Evolutionary conservation across 106 monocot genomes (phyloP), one percentile per base, ranked within the genome.

Genomic region (Narthecium ossifragum): DNA sequence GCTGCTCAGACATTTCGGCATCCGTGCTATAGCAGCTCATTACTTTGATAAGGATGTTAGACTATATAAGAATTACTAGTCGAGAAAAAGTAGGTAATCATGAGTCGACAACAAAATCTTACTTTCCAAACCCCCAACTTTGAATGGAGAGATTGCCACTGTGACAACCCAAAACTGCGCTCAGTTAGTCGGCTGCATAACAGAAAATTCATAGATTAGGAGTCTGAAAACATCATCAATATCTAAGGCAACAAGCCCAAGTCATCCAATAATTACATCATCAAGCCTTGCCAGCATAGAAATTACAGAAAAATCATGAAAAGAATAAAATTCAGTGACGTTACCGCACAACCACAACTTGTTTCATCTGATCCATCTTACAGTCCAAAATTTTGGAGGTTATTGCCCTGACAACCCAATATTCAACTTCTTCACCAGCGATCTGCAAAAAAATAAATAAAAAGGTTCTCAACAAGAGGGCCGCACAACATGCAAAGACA

Each of bases 281-380:
- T n/a, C n/a, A n/a, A n/a, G n/a, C n/a, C n/a, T n/a, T n/a, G n/a
- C n/a, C n/a, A n/a, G n/a, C n/a, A n/a, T n/a, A n/a, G n/a, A n/a
- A n/a, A n/a, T n/a, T n/a, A n/a, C n/a, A n/a, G n/a, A n/a, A n/a
- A n/a, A n/a, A n/a, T 37, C 25, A 46, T 18, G 56, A 33, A 54
- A 53, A 28, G 40, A 70, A 62, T 22, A 34, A 28, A 24, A 75
- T 37, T 27, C 2, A 25, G 6, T 13, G 18, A 11, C 1, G 38
- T 37, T 51, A 83, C 96, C 90, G 90, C 52, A 98, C 90, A 22
- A 98, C 58, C 46, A 90, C 80, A 64, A 54, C 50, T 57, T 98
- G 78, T 48, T 84, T 90, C 67, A 98, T 78, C 59, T 98, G 96
- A 73, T 98, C 83, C 75, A 98, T 84, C 64, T 87, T 98, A 65